Conservation (phyloP, 2,329 filamentous ascomycete species). For the Septoria petroselini region DNA sequence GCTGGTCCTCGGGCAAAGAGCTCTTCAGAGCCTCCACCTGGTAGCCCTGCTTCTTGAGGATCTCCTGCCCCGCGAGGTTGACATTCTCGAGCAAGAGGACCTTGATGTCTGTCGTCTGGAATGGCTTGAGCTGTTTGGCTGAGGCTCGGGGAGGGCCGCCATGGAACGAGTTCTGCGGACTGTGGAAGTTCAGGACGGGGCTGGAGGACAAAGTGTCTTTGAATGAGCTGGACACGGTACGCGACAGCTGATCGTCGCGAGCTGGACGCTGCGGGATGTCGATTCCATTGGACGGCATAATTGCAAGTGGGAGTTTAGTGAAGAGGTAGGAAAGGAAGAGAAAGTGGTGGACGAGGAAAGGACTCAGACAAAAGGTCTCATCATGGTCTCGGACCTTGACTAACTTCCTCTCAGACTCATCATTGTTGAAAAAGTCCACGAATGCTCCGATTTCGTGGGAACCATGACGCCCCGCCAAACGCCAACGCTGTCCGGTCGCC, state of each 20-base stretch:
- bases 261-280: slow-evolving; percentile 37
- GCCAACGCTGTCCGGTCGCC: neutral
- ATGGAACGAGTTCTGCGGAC: slow-evolving; percentile 59
- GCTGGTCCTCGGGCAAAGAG: slow-evolving; percentile 83
- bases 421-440: neutral
- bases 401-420: neutral
- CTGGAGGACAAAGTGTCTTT: slow-evolving; percentile 65
- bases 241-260: slow-evolving; percentile 23
- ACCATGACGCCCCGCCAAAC: neutral
- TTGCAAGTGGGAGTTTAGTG: slow-evolving; percentile 9
- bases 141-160: slow-evolving; percentile 42
- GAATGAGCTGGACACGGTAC: slow-evolving; percentile 40
- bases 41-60: slow-evolving; percentile 82
- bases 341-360: neutral
- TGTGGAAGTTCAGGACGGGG: slow-evolving; percentile 71
- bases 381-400: neutral
- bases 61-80: slow-evolving; percentile 82
- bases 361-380: slow-evolving; percentile 4
- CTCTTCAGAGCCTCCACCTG: slow-evolving; percentile 91
- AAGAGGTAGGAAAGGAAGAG: neutral
- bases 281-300: slow-evolving; percentile 36
- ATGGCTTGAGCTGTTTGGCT: slow-evolving; percentile 84
- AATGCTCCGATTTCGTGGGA: neutral
- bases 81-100: slow-evolving; percentile 94
- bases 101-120: slow-evolving; percentile 93